These are phyloP conservation scores for Adiantum capillusveneris DNA, from an alignment of 75 land plant species.

Conservation along the genomic window DNA sequence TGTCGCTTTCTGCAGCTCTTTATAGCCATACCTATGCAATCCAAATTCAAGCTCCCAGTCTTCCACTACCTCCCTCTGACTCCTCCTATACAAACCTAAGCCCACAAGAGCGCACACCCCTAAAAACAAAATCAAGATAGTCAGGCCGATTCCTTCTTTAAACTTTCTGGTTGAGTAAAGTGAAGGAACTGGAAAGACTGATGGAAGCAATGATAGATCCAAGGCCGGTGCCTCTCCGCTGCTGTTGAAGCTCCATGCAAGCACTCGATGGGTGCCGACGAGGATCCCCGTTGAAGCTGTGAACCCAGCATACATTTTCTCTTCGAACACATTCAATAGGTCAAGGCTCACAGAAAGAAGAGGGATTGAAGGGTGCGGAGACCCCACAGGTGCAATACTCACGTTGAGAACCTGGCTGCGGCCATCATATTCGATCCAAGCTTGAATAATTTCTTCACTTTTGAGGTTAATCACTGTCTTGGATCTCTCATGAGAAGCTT, in stretches of 20 bases:
- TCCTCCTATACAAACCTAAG: too few relatives aligned
- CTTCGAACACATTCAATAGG: too few relatives aligned
- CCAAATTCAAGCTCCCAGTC: constrained; percentile 1
- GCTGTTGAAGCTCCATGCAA: not conserved
- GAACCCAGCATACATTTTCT: constrained; percentile 33
- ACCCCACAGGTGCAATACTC: constrained; percentile 18
- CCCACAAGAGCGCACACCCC: too few relatives aligned
- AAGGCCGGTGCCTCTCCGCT: not conserved
- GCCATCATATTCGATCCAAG: constrained; percentile 48
- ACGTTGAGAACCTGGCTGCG: constrained; percentile 12
- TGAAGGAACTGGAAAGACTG: too few relatives aligned
- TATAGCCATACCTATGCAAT: constrained; percentile 19
- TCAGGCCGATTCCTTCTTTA: too few relatives aligned
- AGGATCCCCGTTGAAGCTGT: constrained; percentile 25
- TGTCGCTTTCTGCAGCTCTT: constrained; percentile 7
- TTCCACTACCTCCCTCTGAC: too few relatives aligned
- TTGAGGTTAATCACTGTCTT: constrained; percentile 21
- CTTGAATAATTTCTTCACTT: constrained; percentile 23
- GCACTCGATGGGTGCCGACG: constrained; percentile 17
- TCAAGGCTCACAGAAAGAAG: too few relatives aligned
- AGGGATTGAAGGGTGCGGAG: constrained; percentile 37
- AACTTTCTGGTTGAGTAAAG: too few relatives aligned
- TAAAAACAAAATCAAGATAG: too few relatives aligned
- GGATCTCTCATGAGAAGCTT: too few relatives aligned
- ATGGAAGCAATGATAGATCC: too few relatives aligned